These are phyloP conservation scores for Phytophthora fragariaefolia DNA, from an alignment of 352 stramenopile genomes.

Conservation along the genomic window DNA sequence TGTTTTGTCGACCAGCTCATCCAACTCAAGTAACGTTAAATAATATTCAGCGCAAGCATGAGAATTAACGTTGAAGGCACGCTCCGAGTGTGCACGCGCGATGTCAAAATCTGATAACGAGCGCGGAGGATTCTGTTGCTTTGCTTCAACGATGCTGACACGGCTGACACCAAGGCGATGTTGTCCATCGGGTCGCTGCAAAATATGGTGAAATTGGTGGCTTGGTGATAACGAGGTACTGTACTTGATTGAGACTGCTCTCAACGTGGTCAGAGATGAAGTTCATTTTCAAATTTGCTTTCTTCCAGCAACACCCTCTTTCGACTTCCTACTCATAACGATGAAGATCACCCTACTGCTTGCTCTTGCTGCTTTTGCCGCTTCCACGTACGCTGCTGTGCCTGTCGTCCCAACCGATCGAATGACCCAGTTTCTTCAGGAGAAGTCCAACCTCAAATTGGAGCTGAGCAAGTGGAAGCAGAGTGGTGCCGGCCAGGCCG, in stretches of 20 bases:
- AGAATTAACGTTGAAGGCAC: slow-evolving; percentile 3
- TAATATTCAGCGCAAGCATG: not conserved
- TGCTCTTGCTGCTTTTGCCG: slow-evolving; percentile 23
- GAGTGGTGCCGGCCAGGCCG: slow-evolving; percentile 52
- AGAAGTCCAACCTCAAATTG: slow-evolving; percentile 42
- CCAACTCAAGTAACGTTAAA: slow-evolving; percentile 3
- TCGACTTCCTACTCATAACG: not conserved
- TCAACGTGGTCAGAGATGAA: not conserved
- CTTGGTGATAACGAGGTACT: too few species aligned
- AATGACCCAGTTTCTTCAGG: slow-evolving; percentile 54
- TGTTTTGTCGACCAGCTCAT: slow-evolving; percentile 35
- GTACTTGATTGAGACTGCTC: not conserved
- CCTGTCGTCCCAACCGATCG: slow-evolving; percentile 39
- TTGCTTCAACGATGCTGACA: slow-evolving; percentile 7
- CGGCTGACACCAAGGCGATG: not conserved
- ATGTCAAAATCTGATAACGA: slow-evolving; percentile 36
- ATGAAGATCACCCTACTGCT: slow-evolving; percentile 52
- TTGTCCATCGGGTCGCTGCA: slow-evolving; percentile 16
- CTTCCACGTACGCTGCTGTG: slow-evolving; percentile 18
- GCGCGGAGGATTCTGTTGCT: slow-evolving; percentile 5
- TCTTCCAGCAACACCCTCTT: slow-evolving; percentile 22
- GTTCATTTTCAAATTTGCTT: slow-evolving; percentile 41
- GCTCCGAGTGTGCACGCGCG: too few species aligned
- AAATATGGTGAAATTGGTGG: too few species aligned
- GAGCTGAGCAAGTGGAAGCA: slow-evolving; percentile 62